phyloP scores from a whole-genome alignment of 345 rosid species.

The Salix exigua region DNA sequence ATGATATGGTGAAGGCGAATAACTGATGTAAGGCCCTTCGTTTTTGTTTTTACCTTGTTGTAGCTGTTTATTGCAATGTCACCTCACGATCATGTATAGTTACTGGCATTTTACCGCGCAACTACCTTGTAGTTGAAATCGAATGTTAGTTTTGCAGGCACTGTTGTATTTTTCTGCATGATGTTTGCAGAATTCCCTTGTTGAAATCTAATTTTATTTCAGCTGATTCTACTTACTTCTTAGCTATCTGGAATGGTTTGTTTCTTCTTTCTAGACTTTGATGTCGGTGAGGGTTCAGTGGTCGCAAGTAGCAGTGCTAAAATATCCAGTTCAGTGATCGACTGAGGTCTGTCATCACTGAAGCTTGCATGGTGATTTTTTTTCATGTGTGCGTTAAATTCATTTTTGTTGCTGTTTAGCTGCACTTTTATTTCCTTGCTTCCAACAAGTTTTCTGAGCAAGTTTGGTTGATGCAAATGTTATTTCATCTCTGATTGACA shows the following conservation, averaged over 20 bases:
- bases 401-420: not conserved
- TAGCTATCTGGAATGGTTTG: not conserved
- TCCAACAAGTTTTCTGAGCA: not conserved
- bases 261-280: not conserved
- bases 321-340: not conserved
- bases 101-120: slow-evolving; percentile 1
- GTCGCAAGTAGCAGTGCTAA: not conserved
- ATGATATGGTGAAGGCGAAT: slow-evolving; percentile 45
- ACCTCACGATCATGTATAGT: slow-evolving; percentile 10
- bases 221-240: not conserved
- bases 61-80: slow-evolving; percentile 1
- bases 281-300: not conserved
- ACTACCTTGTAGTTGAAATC: not conserved
- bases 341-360: not conserved
- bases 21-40: slow-evolving; percentile 45
- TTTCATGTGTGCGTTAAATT: not conserved
- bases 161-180: not conserved
- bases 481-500: not conserved
- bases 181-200: not conserved
- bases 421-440: not conserved
- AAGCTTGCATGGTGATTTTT: not conserved
- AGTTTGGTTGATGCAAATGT: not conserved
- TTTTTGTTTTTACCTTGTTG: not conserved
- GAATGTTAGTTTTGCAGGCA: not conserved
- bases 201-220: too few relatives aligned